phyloP scores from a whole-genome alignment of 108 stramenopile species.

The Cyclostephanos tholiformis region DNA sequence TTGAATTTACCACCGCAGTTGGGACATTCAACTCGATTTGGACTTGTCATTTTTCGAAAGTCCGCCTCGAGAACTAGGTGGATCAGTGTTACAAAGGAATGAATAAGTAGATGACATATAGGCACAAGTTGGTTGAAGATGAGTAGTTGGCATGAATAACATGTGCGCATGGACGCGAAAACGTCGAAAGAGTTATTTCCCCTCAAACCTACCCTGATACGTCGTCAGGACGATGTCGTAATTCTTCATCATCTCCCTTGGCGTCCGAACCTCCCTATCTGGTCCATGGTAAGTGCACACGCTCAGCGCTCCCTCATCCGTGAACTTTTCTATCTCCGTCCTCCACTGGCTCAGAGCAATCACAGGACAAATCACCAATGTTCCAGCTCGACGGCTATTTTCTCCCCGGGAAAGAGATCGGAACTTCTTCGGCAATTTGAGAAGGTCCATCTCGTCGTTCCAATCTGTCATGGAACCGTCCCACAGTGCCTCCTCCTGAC shows the following conservation, averaged over 20 bases:
- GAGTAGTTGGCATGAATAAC: not conserved
- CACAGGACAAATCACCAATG: constrained; percentile 94
- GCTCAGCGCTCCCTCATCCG: constrained; percentile 66
- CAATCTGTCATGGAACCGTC: constrained; percentile 55
- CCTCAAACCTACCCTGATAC: constrained; percentile 65
- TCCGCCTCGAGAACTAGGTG: constrained; percentile 85
- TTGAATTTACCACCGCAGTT: constrained; percentile 92
- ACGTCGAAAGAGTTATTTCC: not conserved
- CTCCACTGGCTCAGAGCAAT: constrained; percentile 97
- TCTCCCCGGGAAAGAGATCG: constrained; percentile 21
- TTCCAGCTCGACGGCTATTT: constrained; percentile 67
- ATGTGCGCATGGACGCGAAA: not conserved
- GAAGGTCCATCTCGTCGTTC: constrained; percentile 80
- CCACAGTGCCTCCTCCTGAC: constrained; percentile 76
- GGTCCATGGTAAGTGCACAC: constrained; percentile 94
- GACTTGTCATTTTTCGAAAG: constrained; percentile 91
- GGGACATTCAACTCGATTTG: constrained; percentile 89
- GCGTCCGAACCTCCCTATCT: constrained; percentile 65
- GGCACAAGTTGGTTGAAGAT: not conserved
- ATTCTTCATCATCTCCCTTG: constrained; percentile 72
- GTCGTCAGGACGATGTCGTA: constrained; percentile 97
- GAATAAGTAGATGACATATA: not conserved
- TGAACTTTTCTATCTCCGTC: constrained; percentile 94
- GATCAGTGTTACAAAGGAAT: not conserved
- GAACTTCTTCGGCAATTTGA: constrained; percentile 66